These are phyloP conservation scores for Pythium monospermum DNA, from an alignment of 352 stramenopile genomes.

Conservation along the genomic window DNA sequence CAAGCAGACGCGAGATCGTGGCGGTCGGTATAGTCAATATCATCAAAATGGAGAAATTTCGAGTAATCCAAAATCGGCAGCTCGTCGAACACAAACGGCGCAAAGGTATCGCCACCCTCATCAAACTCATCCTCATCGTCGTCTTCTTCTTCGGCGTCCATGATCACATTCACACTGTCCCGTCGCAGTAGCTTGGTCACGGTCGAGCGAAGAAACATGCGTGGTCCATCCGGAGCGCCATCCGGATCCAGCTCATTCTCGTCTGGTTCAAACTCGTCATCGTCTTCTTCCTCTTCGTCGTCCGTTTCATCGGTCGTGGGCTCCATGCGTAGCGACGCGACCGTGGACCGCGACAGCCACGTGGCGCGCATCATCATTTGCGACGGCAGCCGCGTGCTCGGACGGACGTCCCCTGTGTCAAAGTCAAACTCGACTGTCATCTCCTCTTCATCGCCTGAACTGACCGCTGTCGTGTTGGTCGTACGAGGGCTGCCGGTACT, in stretches of 20 bases:
- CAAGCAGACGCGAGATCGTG: not conserved
- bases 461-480: constrained; percentile 18
- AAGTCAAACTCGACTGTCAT: constrained; percentile 27
- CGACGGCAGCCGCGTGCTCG: constrained; percentile 12
- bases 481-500: constrained; percentile 24
- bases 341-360: constrained; percentile 1
- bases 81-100: constrained; percentile 18
- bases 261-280: constrained; percentile 11
- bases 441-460: constrained; percentile 14
- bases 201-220: constrained; percentile 12
- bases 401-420: constrained; percentile 17
- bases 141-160: constrained; percentile 26
- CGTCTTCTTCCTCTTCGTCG: constrained; percentile 9
- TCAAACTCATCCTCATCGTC: constrained; percentile 18
- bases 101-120: not conserved
- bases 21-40: constrained; percentile 15
- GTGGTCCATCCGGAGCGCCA: constrained; percentile 11
- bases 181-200: constrained; percentile 14
- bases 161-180: constrained; percentile 25
- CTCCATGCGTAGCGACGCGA: not conserved
- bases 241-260: constrained; percentile 27
- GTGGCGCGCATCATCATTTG: constrained; percentile 20
- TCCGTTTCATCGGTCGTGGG: not conserved
- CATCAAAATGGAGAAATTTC: constrained; percentile 6
- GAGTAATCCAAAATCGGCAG: constrained; percentile 13